Evolutionary conservation across 2,329 filamentous ascomycete genomes (phyloP).

Genomic region (Ophiostoma quercus): DNA sequence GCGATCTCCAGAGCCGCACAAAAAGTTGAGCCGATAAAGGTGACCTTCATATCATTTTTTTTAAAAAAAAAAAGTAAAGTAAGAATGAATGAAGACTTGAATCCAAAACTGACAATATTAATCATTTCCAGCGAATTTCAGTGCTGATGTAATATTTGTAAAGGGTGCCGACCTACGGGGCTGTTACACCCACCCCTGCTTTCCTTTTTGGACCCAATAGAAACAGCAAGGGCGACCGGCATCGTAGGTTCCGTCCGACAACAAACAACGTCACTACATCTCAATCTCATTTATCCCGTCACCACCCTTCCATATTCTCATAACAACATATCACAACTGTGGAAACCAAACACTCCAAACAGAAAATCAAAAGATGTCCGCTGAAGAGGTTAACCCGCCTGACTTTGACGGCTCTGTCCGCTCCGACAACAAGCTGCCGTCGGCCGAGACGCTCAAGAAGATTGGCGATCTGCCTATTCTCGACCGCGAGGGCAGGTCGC

Average conservation of each 20-base stretch:
- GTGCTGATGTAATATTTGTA: not conserved
- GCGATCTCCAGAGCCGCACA: not conserved
- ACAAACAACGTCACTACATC: not conserved
- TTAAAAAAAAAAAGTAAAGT: not conserved
- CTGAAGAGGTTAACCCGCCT: conserved; percentile 30
- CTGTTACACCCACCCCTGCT: not conserved
- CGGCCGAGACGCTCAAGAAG: conserved; percentile 43
- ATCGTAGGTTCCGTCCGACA: not conserved
- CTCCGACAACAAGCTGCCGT: conserved; percentile 53
- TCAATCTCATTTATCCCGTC: not conserved
- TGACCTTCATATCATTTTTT: not conserved
- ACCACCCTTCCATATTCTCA: not conserved
- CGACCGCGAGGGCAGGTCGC: conserved; percentile 55
- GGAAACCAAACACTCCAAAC: not conserved
- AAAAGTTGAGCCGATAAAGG: not conserved
- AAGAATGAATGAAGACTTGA: too few species aligned
- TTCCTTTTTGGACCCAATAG: not conserved
- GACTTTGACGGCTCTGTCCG: conserved; percentile 55
- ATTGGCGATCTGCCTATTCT: conserved; percentile 55
- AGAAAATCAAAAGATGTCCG: not conserved
- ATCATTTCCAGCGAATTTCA: not conserved
- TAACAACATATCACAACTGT: not conserved
- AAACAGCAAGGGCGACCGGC: not conserved
- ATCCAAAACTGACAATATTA: too few species aligned
- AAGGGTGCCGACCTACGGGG: not conserved